Conservation (phyloP, 2,329 filamentous ascomycete genomes). For the Periconia sp. region DNA sequence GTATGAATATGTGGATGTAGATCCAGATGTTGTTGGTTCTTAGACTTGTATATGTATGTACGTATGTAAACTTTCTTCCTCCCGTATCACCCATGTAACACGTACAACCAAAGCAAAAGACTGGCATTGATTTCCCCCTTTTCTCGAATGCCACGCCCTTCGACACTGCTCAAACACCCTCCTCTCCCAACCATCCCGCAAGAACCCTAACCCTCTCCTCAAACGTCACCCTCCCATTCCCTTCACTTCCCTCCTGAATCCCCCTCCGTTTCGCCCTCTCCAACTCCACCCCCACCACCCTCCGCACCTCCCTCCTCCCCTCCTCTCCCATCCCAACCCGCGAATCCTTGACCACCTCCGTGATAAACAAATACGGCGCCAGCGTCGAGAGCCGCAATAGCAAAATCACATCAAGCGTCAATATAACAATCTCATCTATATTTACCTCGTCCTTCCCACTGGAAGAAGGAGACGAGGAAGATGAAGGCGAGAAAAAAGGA, state of each 20-base stretch:
- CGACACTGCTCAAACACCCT: too few relatives aligned
- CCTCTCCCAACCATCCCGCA: conserved; percentile 1
- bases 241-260: background rate
- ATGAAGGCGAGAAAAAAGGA: too few relatives aligned
- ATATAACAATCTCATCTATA: conserved; percentile 16
- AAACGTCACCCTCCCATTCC: background rate
- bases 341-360: conserved; percentile 3
- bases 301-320: background rate
- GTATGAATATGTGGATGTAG: too few relatives aligned
- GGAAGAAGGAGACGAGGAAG: background rate
- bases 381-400: conserved; percentile 27
- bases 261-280: background rate
- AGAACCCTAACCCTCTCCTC: background rate
- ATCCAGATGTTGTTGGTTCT: too few relatives aligned
- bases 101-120: too few relatives aligned
- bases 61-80: too few relatives aligned
- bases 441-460: background rate
- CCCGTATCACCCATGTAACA: too few relatives aligned
- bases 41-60: too few relatives aligned
- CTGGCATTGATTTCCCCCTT: background rate
- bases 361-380: conserved; percentile 39
- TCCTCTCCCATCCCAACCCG: background rate
- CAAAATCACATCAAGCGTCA: conserved; percentile 26
- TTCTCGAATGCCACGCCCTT: too few relatives aligned
- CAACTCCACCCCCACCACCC: background rate